These are phyloP conservation scores for Tetracladium marchalianum DNA, from an alignment of 495 filamentous ascomycete genomes.

Conservation along the genomic window DNA sequence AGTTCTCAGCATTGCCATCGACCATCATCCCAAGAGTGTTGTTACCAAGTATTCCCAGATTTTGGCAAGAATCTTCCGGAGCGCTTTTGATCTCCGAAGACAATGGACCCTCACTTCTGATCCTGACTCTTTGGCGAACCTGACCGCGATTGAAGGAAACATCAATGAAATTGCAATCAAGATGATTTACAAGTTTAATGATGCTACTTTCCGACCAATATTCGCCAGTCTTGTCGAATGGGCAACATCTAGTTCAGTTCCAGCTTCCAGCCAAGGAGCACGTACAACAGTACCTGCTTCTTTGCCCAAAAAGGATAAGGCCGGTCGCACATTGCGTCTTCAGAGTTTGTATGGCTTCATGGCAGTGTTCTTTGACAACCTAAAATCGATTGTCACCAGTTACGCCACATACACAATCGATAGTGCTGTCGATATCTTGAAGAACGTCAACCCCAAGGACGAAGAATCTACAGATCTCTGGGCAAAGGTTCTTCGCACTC, in stretches of 20 bases:
- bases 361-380: conserved; percentile 62
- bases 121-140: conserved; percentile 31
- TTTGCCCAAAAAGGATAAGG: conserved; percentile 49
- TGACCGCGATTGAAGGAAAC: conserved; percentile 54
- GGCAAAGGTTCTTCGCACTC: conserved; percentile 52
- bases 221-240: conserved; percentile 77
- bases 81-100: conserved; percentile 58
- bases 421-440: conserved; percentile 53
- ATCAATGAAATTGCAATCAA: conserved; percentile 63
- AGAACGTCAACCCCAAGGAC: conserved; percentile 35
- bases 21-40: conserved; percentile 63
- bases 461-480: conserved; percentile 47
- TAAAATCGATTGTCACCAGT: conserved; percentile 89
- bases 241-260: conserved; percentile 32
- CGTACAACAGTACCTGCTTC: conserved; percentile 12
- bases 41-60: conserved; percentile 57
- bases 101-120: conserved; percentile 11
- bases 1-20: conserved; percentile 54
- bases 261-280: too few species aligned
- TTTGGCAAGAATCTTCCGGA: conserved; percentile 61
- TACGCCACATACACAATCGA: conserved; percentile 84
- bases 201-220: conserved; percentile 89
- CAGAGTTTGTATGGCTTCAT: conserved; percentile 73
- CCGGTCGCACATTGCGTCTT: conserved; percentile 43
- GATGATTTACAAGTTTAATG: conserved; percentile 94